Percentiles rank a stretch among this genome's conserved stretches.
Evolutionary conservation across 768 basidiomycete genomes (phyloP).

Genomic region (Rhodosporidiobolus sp.): DNA sequence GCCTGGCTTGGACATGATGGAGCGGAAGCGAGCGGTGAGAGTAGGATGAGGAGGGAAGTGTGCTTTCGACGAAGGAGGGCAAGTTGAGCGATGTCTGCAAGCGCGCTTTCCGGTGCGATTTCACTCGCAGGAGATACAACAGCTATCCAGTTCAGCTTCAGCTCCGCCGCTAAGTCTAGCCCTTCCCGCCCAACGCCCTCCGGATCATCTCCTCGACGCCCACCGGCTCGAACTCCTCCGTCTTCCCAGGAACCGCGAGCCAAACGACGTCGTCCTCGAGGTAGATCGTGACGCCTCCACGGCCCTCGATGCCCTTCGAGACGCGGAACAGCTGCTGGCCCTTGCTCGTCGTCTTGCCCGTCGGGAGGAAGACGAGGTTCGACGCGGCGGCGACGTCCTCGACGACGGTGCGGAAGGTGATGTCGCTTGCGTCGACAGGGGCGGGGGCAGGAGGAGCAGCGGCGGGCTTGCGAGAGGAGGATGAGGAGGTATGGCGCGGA

Average conservation of each 20-base stretch:
- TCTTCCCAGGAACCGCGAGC: conserved; percentile 57
- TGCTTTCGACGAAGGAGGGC: too few relatives aligned
- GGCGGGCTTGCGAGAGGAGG: conserved; percentile 50
- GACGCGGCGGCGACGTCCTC: conserved; percentile 82
- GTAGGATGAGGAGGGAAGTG: too few relatives aligned
- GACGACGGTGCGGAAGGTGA: conserved; percentile 88
- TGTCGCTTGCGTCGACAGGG: conserved; percentile 53
- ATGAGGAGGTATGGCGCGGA: conserved; percentile 51
- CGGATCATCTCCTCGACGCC: conserved; percentile 81
- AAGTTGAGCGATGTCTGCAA: too few relatives aligned
- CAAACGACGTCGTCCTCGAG: conserved; percentile 91
- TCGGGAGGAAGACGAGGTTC: conserved; percentile 84
- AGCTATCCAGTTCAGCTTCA: too few relatives aligned
- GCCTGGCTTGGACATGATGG: too few relatives aligned
- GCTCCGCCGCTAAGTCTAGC: neutral
- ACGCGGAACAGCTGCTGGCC: conserved; percentile 78
- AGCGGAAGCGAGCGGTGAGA: too few relatives aligned
- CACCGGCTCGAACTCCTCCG: conserved; percentile 63
- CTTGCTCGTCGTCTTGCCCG: conserved; percentile 59
- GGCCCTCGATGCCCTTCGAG: conserved; percentile 68
- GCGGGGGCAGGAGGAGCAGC: conserved; percentile 12
- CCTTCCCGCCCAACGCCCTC: conserved; percentile 20
- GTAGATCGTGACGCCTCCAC: conserved; percentile 75
- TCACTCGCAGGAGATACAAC: neutral
- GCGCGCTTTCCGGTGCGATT: too few relatives aligned